Percentiles rank a stretch among this genome's conserved stretches.
phyloP scores from a whole-genome alignment of 352 stramenopile genomes.

The Phytophthora litchii region DNA sequence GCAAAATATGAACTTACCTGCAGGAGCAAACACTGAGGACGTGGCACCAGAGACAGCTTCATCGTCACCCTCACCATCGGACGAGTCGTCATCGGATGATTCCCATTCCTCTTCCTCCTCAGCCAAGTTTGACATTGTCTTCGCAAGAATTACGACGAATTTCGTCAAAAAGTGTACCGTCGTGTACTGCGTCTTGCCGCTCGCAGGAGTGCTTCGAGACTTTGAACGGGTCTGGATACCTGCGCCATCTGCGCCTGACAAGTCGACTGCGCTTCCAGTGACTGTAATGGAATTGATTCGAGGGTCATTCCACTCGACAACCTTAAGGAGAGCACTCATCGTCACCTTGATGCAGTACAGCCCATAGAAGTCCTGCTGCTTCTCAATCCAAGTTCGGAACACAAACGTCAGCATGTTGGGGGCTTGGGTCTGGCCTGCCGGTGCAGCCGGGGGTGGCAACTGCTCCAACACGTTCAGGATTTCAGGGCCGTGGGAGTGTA shows the following conservation, averaged over 20 bases:
- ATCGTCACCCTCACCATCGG: constrained; percentile 60
- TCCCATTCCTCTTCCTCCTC: constrained; percentile 85
- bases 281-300: constrained; percentile 72
- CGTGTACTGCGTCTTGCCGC: constrained; percentile 47
- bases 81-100: constrained; percentile 73
- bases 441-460: constrained; percentile 48
- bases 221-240: constrained; percentile 67
- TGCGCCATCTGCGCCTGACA: constrained; percentile 3
- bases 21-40: constrained; percentile 74
- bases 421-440: constrained; percentile 20
- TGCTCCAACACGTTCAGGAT: constrained; percentile 78
- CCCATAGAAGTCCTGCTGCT: constrained; percentile 84
- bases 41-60: constrained; percentile 23
- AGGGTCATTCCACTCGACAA: constrained; percentile 77
- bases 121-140: constrained; percentile 69
- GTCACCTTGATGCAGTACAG: constrained; percentile 88
- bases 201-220: constrained; percentile 37
- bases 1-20: constrained; percentile 42
- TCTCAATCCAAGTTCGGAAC: constrained; percentile 83
- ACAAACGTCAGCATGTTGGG: constrained; percentile 82
- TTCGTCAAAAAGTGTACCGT: constrained; percentile 85
- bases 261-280: constrained; percentile 53
- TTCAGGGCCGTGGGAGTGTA: constrained; percentile 72
- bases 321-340: constrained; percentile 73
- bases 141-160: constrained; percentile 72